phyloP scores from a whole-genome alignment of 2,329 filamentous ascomycete species.

The Fusarium buxicola region DNA sequence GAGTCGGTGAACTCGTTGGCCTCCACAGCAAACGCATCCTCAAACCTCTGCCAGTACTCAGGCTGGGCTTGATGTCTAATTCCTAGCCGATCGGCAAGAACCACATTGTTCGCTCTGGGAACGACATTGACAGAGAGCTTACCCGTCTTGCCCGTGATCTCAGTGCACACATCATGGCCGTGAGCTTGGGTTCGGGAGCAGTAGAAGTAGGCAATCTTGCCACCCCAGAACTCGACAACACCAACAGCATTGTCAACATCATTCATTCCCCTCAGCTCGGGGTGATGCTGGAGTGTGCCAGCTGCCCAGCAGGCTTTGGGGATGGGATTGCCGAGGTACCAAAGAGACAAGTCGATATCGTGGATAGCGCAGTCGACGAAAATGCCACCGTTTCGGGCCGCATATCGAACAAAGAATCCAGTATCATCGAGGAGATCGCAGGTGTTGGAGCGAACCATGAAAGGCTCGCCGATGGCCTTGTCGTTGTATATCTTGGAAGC shows the following conservation, averaged over 20 bases:
- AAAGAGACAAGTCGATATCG: slow-evolving; percentile 63
- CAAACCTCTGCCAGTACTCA: slow-evolving; percentile 72
- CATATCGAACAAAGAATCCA: slow-evolving; percentile 76
- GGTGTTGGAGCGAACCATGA: slow-evolving; percentile 73
- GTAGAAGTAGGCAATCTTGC: slow-evolving; percentile 74
- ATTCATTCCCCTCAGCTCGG: slow-evolving; percentile 42
- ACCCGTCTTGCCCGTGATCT: slow-evolving; percentile 74
- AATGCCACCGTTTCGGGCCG: slow-evolving; percentile 72
- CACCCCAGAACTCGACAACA: slow-evolving; percentile 73
- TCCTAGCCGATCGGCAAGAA: slow-evolving; percentile 59
- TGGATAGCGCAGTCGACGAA: slow-evolving; percentile 78
- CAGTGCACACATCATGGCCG: slow-evolving; percentile 70
- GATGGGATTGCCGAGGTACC: slow-evolving; percentile 42
- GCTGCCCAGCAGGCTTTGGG: slow-evolving; percentile 32
- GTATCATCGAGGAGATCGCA: slow-evolving; percentile 74
- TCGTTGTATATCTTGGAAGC: slow-evolving; percentile 61
- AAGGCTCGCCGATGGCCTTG: slow-evolving; percentile 65
- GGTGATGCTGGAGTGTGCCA: slow-evolving; percentile 35
- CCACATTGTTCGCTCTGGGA: slow-evolving; percentile 65
- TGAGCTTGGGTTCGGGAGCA: slow-evolving; percentile 73
- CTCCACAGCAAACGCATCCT: slow-evolving; percentile 71
- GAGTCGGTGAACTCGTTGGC: slow-evolving; percentile 70
- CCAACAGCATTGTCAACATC: slow-evolving; percentile 55
- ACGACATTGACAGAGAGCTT: slow-evolving; percentile 71
- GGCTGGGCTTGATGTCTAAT: slow-evolving; percentile 68